Percentiles rank a stretch among this genome's conserved stretches.
Evolutionary conservation across 31 red algal genomes (phyloP).

Genomic region (Asparagopsis taxiformis): DNA sequence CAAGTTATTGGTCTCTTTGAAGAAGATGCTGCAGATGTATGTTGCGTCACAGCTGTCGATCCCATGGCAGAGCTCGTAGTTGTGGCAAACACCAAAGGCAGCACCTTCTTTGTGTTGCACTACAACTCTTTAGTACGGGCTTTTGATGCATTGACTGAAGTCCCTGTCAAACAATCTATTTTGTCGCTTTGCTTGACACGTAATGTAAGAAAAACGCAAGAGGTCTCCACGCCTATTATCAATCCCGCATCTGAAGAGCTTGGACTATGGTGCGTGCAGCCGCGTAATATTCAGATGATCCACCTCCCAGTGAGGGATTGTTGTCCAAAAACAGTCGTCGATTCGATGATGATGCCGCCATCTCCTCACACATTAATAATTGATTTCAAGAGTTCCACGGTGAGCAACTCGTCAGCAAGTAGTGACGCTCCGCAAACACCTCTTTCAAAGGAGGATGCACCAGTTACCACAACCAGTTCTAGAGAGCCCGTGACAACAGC

Average conservation of each 20-base stretch:
- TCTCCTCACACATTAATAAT: constrained; percentile 6
- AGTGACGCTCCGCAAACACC: not conserved
- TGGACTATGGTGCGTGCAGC: constrained; percentile 80
- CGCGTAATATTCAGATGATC: constrained; percentile 53
- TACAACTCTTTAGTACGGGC: constrained; percentile 23
- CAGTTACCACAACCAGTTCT: not conserved
- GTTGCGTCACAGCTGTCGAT: constrained; percentile 28
- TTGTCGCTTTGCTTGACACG: constrained; percentile 64
- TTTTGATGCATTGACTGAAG: constrained; percentile 56
- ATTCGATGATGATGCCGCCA: constrained; percentile 20
- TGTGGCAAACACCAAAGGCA: constrained; percentile 34
- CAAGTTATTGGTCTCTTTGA: constrained; percentile 34
- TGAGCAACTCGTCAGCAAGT: not conserved
- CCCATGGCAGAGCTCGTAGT: constrained; percentile 28
- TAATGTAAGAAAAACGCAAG: constrained; percentile 29
- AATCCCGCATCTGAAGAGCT: constrained; percentile 37
- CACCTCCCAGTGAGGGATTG: constrained; percentile 55
- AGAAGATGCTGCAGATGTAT: constrained; percentile 18
- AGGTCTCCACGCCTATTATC: constrained; percentile 1
- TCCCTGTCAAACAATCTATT: constrained; percentile 60
- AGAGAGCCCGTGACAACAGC: not conserved
- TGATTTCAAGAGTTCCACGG: not conserved
- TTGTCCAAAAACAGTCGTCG: constrained; percentile 24
- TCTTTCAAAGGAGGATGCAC: not conserved
- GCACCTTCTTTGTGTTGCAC: constrained; percentile 53